phyloP scores from a whole-genome alignment of 495 filamentous ascomycete genomes.

The Thozetella sp. region DNA sequence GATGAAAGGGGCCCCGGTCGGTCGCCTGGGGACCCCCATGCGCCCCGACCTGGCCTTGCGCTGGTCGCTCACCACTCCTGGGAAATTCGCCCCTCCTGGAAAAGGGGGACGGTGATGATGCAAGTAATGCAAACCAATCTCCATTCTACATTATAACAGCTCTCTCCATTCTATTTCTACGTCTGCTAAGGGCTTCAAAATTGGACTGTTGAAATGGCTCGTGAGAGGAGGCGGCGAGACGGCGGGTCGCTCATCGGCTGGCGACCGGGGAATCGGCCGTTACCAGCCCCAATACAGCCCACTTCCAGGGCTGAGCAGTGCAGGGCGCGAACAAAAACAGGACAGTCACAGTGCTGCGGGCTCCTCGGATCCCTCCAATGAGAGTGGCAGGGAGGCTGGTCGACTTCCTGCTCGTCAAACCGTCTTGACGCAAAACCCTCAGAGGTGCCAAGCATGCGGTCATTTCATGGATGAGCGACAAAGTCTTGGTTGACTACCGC shows the following conservation, averaged over 20 bases:
- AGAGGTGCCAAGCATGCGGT: conserved; percentile 1
- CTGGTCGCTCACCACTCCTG: too few species aligned
- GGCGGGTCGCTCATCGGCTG: neutral
- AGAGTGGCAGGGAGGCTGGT: neutral
- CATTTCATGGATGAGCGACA: neutral
- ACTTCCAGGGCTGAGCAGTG: neutral
- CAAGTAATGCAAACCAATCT: too few species aligned
- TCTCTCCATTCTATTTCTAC: too few species aligned
- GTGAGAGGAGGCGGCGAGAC: too few species aligned
- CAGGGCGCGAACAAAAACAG: neutral
- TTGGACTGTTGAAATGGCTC: too few species aligned
- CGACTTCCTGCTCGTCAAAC: neutral
- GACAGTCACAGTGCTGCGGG: neutral
- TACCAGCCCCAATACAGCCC: conserved; percentile 1
- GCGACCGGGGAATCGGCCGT: neutral
- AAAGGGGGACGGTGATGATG: too few species aligned
- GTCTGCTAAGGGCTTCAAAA: too few species aligned
- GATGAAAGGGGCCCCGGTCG: too few species aligned
- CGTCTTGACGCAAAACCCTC: neutral
- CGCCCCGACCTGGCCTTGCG: too few species aligned
- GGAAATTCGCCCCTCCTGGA: too few species aligned
- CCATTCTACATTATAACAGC: too few species aligned
- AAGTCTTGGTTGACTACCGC: neutral
- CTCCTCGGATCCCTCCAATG: neutral
- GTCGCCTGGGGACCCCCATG: too few species aligned